These are phyloP conservation scores for Alnus glutinosa DNA, from an alignment of 306 rosid species.

Conservation along the genomic window DNA sequence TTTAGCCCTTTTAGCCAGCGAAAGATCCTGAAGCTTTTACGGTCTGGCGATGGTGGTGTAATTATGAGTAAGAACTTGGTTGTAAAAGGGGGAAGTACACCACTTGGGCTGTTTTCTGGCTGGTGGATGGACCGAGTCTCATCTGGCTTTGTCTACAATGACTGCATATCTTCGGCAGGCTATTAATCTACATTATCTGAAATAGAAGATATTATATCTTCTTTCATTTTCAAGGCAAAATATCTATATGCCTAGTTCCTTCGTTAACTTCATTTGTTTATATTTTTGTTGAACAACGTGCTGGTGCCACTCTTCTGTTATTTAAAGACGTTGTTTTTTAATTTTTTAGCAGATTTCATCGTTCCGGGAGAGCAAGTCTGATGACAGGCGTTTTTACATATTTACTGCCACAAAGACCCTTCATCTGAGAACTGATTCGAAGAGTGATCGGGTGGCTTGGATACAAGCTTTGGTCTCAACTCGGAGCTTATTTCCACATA, in stretches of 20 bases:
- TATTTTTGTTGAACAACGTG: background rate
- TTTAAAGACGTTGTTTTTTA: slow-evolving; percentile 7
- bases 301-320: background rate
- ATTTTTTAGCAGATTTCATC: slow-evolving; percentile 63
- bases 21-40: background rate
- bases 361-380: slow-evolving; percentile 93
- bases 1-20: background rate
- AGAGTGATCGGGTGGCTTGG: slow-evolving; percentile 86
- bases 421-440: slow-evolving; percentile 85
- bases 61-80: background rate
- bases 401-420: slow-evolving; percentile 95
- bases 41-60: background rate
- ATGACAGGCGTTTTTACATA: slow-evolving; percentile 75
- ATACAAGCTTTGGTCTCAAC: slow-evolving; percentile 81
- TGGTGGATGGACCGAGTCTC: slow-evolving; percentile 1
- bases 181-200: background rate
- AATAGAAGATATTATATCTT: background rate
- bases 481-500: slow-evolving; percentile 59
- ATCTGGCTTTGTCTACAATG: background rate
- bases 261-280: background rate
- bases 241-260: background rate
- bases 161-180: background rate
- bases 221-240: background rate
- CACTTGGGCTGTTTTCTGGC: background rate
- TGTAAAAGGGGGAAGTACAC: background rate